Evolutionary conservation across 2,329 filamentous ascomycete genomes (phyloP), one percentile per base, ranked within the genome.

Genomic region (Fusarium sp.): DNA sequence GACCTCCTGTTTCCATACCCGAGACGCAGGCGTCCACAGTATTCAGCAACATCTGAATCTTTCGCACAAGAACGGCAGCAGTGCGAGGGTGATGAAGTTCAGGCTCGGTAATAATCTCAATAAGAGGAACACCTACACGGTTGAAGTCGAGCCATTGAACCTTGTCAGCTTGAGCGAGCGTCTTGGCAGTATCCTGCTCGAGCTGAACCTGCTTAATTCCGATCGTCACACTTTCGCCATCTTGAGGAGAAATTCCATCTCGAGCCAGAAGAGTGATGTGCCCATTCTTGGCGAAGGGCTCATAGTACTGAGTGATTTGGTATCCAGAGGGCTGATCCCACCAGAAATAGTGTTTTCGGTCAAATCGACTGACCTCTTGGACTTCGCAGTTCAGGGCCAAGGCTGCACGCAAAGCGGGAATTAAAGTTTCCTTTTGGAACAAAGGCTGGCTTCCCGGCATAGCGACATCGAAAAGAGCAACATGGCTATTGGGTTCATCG

Each of bases 271-370:
- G 86, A 1, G 86, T 88, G n/a, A 98, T 86, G 44, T 85, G 83
- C 4, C 96, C 96, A 77, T 94, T 87, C 68, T 87, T 90, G 3
- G 91, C 91, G 75, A 92, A 90, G 0, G 91, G 90, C 66, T 90
- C 85, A 81, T 98, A 98, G 84, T 96, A 98, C 80, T 99, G 96
- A 4, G 96, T 99, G 72, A 99, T 97, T 82, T 99, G 96, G 82
- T 99, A 99, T 0, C 96, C 96, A 0, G 94, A 89, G 2, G 96
- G 96, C 82, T 99, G 96, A 82, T 99, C 96, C 89, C 96, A 97
- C 86, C 98, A 98, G 83, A 99, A 98, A 83, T 99, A 99, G 83
- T 99, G 96, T 82, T 99, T 99, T 73, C 96, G 89, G 82, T 99
- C 96, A 84, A 98, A 99, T 61, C 90, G 90, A 82, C 95, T 98